Evolutionary conservation across 768 basidiomycete genomes (phyloP), one percentile per base, ranked within the genome.

Genomic region (Cyclocybe cylindracea): DNA sequence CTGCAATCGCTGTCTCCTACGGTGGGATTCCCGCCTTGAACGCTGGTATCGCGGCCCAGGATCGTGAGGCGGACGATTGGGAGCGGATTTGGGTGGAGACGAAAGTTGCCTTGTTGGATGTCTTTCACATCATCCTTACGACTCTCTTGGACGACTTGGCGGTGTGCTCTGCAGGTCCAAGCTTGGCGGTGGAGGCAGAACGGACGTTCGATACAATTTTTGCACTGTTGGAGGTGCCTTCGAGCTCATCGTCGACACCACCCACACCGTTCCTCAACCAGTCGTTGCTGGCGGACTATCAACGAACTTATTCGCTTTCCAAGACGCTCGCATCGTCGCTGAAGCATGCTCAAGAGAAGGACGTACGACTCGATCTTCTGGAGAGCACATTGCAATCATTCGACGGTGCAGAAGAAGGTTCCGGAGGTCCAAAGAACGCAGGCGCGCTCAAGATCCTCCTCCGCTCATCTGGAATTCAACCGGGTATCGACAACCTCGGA

Each of bases 91-190:
- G 86, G 80, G 72, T 91, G 5, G 79, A 85, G 50, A 84, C 86
- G 2, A 92, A 91, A 68, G 84, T 87, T 7, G 79, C 82, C 16
- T 68, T 91, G 19, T 67, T 92, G 14, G 89, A 92, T 56, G 63
- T 77, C 3, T 87, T 89, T 66, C 87, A 91, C 55, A 63, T 83
- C 44, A 61, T 89, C 32, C 52, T 89, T 44, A 68, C 68, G 32
- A 69, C 74, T 4, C 69, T 86, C 44, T 61, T 87, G 5, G 69
- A 70, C 19, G 78, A 79, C 52, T 62, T 88, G 31, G 68, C 78
- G 1, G 54, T 66, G 7, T 65, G 75, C 5, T 42, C 60, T 19
- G 73, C 74, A 0, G 83, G 78, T 0, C 48, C 68, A 5, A 65
- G 66, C 0, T 76, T 83, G 10, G 77, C 76, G 0, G 60, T 54